Evolutionary conservation across 768 basidiomycete genomes (phyloP), one percentile per base, ranked within the genome.

Genomic region (Pleurotus sapidus): DNA sequence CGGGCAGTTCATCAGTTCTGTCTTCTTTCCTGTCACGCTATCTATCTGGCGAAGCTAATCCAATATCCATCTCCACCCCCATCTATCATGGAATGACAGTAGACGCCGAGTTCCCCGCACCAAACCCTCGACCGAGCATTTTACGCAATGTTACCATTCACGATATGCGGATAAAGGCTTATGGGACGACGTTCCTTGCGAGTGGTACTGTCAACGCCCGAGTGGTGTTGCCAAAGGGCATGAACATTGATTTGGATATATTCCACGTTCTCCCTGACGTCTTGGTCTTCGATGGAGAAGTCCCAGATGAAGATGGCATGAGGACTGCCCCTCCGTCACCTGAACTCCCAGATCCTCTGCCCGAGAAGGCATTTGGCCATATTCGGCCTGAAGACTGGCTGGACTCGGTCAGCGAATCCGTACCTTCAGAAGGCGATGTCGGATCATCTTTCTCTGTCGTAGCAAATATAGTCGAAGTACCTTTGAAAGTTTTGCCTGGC

Each of bases 371-470:
- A 1, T 94, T 93, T 67, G 91, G 83, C 7, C 87, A 84, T 60
- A 86, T 94, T 47, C 72, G 79, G 12, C 89, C 89, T 0, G 80
- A 83, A 1, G 79, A 83, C 43, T 94, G 91, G 92, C 64, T 93
- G 14, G 63, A 70, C 34, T 70, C 80, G 0, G 60, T 67, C 15
- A 77, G 77, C 64, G 68, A 74, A 12, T 75, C 71, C 12, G 70
- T 75, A n/a, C 70, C 74, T 4, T 64, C 72, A 12, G 71, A 71
- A 25, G 80, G 74, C 49, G 79, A 71, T 14, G 79, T 81, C 17
- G 88, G 85, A 4, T 75, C 82, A 1, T 72, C 76, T 3, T 84
- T 85, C 60, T 71, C 73, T 0, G 82, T 94, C 9, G 77, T 79
- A 0, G 89, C 92, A 6, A 77, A 78, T 61, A 80, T 93, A 47